phyloP scores from a whole-genome alignment of 2,329 filamentous ascomycete species.

The Botrytis elliptica region DNA sequence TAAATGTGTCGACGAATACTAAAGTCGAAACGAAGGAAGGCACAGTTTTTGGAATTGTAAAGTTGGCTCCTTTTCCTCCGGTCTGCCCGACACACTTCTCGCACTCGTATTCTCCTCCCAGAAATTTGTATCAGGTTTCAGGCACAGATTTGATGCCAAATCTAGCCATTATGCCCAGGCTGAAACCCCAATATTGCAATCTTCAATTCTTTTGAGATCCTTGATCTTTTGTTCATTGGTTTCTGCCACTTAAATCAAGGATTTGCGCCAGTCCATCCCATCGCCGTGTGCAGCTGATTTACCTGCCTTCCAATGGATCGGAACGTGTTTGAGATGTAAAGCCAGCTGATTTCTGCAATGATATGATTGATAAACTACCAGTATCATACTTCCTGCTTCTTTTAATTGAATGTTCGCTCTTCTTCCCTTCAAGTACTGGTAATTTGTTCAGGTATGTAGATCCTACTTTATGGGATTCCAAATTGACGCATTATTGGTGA shows the following conservation, averaged over 20 bases:
- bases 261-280: not conserved
- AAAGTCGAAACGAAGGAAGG: not conserved
- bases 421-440: not conserved
- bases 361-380: not conserved
- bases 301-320: not conserved
- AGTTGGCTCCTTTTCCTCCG: not conserved
- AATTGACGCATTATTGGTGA: not conserved
- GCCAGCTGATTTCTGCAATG: not conserved
- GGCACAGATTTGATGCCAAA: not conserved
- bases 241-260: not conserved
- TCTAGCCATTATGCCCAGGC: not conserved
- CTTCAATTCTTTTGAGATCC: not conserved
- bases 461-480: not conserved
- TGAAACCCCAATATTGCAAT: not conserved
- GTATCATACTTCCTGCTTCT: not conserved
- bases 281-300: not conserved
- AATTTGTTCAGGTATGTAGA: not conserved
- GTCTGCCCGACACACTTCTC: not conserved
- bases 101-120: too few species aligned
- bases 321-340: not conserved
- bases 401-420: not conserved
- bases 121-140: not conserved
- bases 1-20: not conserved
- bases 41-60: not conserved
- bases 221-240: not conserved